Evolutionary conservation across 108 stramenopile species (phyloP).

Genomic region (Stephanodiscus minutulus): DNA sequence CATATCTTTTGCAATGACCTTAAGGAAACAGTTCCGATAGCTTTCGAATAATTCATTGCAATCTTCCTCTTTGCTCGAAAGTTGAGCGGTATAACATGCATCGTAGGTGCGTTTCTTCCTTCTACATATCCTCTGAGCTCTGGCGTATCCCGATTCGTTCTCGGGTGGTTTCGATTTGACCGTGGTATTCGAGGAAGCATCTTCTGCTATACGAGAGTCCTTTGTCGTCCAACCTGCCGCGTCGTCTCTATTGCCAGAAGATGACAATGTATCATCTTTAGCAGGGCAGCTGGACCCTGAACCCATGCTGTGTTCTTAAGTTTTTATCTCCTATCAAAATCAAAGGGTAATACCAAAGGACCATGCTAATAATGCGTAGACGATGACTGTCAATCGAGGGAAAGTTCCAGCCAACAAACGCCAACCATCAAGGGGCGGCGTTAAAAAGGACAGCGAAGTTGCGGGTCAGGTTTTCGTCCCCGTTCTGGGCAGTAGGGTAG

Average conservation of each 20-base stretch:
- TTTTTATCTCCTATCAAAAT: neutral
- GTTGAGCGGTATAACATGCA: constrained; percentile 48
- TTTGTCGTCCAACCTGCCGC: neutral
- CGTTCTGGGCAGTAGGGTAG: too few species aligned
- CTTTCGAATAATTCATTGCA: constrained; percentile 51
- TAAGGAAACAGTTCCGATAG: constrained; percentile 47
- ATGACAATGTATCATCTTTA: neutral
- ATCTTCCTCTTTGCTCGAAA: constrained; percentile 50
- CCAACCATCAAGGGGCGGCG: neutral
- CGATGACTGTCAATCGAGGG: neutral
- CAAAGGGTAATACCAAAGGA: neutral
- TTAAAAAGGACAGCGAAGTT: too few species aligned
- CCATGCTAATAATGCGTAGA: neutral
- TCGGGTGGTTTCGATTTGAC: constrained; percentile 6
- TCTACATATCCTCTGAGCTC: constrained; percentile 43
- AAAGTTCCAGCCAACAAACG: neutral
- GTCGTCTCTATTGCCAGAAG: neutral
- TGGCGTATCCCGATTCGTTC: constrained; percentile 39
- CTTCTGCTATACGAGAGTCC: neutral
- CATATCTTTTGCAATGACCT: constrained; percentile 46
- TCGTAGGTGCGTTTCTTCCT: constrained; percentile 52
- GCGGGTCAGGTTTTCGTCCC: too few species aligned
- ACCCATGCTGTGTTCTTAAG: constrained; percentile 3
- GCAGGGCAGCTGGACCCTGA: neutral
- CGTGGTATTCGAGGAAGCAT: constrained; percentile 3